Base-by-base conservation (phyloP, 2,329 filamentous ascomycete species). In the Purpureocillium lavendulum region DNA sequence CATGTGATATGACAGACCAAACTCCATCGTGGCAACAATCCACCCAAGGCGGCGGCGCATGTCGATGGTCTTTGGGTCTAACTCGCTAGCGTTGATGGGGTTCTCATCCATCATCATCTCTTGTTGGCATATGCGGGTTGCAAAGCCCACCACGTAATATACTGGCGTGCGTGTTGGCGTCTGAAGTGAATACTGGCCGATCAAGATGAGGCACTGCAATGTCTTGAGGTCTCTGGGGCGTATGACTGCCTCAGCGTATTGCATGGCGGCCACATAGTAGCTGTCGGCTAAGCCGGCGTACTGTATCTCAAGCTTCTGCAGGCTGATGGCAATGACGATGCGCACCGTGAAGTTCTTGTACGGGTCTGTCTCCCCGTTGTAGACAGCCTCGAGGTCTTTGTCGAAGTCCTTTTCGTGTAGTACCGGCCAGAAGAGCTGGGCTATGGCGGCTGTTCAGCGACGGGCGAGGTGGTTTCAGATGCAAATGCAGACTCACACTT, bases 231-330 rank as follows among this genome's bases (percentile, higher is more conserved):
- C 87, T 70, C 94, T 95, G n/a, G 83, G 80, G 39, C 82, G 80
- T 40, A 97, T 75, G 10, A 94, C 81, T 3, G 80, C 78, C 58
- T 96, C 86, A 45, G 97, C 80, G 51, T 82, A 82, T 45, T 82
- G 80, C 65, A 97, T 80, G 5, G 90, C 90, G 17, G 89, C 85
- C 16, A 96, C 73, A 55, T 96, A 97, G 64, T 94, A 97, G 56
- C 87, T 89, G 61, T 97, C 90, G 24, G 92, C 90, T 21, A 97
- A 69, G 17, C 89, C 89, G n/a, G 89, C 88, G 59, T 92, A 97
- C 48, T 86, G 81, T 0, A 82, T 77, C 56, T 89, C 87, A 53
- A 96, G 73, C 60, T 94, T 95, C 61, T 97, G 90, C 61, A 97
- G 76, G 58, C 87, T 90, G 54, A 96, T 94, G 24, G 92, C 90